Percentiles rank a stretch among this genome's conserved stretches.
Conservation (phyloP, 2,329 filamentous ascomycete genomes). For the Hypoxylon sp. region DNA sequence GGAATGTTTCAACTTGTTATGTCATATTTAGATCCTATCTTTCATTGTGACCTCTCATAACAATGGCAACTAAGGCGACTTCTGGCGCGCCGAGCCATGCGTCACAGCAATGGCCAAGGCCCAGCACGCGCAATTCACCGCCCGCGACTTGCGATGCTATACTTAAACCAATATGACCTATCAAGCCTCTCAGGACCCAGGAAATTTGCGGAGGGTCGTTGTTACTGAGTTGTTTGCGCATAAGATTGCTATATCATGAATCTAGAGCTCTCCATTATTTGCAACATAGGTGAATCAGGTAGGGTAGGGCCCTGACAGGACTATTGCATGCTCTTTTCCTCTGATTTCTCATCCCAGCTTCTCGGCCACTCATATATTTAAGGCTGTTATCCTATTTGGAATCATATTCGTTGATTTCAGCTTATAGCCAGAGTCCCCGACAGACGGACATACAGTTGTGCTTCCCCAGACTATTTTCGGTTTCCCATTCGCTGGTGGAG, state of each 20-base stretch:
- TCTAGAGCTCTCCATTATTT: constrained; percentile 10
- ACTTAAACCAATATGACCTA: constrained; percentile 30
- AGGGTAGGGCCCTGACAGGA: constrained; percentile 28
- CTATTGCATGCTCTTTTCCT: constrained; percentile 20
- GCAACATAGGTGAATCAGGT: constrained; percentile 18
- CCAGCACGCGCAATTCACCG: constrained; percentile 23
- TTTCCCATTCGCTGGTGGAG: constrained; percentile 29
- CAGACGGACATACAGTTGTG: constrained; percentile 14
- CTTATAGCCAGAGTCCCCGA: constrained; percentile 1
- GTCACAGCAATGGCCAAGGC: constrained; percentile 27
- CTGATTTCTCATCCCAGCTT: constrained; percentile 17
- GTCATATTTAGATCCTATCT: constrained; percentile 35
- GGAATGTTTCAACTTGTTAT: constrained; percentile 30
- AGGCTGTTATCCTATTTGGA: constrained; percentile 24
- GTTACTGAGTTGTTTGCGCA: constrained; percentile 39
- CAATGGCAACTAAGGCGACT: constrained; percentile 20
- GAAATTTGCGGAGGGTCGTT: constrained; percentile 23
- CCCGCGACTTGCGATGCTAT: constrained; percentile 29
- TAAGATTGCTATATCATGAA: constrained; percentile 25
- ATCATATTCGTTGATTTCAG: constrained; percentile 13
- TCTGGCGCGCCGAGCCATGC: constrained; percentile 18
- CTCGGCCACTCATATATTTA: constrained; percentile 26
- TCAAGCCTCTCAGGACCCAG: constrained; percentile 25
- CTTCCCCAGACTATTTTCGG: constrained; percentile 17
- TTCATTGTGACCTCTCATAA: constrained; percentile 36